Evolutionary conservation across 2,329 filamentous ascomycete species (phyloP).

Genomic region (Monosporascus sp.): DNA sequence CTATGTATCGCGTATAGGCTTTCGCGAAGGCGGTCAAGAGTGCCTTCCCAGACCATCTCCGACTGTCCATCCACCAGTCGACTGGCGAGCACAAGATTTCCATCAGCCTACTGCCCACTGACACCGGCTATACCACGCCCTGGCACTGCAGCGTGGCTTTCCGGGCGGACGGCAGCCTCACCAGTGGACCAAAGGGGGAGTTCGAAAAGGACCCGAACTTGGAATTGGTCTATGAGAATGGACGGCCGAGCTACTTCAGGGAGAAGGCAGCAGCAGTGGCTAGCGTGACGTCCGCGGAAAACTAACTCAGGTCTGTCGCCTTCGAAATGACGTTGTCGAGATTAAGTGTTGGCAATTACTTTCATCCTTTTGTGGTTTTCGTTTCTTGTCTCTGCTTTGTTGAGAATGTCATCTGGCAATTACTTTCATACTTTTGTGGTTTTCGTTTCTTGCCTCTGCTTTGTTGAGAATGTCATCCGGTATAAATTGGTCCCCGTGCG

Average conservation of each 20-base stretch:
- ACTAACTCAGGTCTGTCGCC: too few relatives aligned
- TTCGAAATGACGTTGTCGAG: too few relatives aligned
- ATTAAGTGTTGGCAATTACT: too few relatives aligned
- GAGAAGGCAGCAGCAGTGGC: constrained; percentile 26
- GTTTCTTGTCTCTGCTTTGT: too few relatives aligned
- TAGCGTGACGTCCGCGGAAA: not conserved
- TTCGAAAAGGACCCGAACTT: constrained; percentile 32
- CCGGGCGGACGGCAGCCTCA: constrained; percentile 33
- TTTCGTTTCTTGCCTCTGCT: too few relatives aligned
- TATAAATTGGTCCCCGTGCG: too few relatives aligned
- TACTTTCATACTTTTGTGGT: too few relatives aligned
- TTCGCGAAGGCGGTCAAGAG: constrained; percentile 41
- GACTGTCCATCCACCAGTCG: constrained; percentile 48
- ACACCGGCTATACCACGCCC: constrained; percentile 40
- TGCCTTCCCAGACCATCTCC: constrained; percentile 38
- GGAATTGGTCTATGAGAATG: constrained; percentile 39
- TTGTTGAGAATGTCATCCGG: too few relatives aligned
- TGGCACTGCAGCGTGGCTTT: constrained; percentile 44
- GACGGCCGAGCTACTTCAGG: constrained; percentile 39
- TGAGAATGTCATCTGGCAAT: too few relatives aligned
- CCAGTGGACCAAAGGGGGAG: constrained; percentile 31
- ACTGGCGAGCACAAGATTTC: constrained; percentile 40
- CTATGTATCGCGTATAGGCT: constrained; percentile 27
- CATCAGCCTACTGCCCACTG: constrained; percentile 38
- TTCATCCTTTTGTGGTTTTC: too few relatives aligned